phyloP scores from a whole-genome alignment of 352 stramenopile species.

The Phytophthora pistaciae region DNA sequence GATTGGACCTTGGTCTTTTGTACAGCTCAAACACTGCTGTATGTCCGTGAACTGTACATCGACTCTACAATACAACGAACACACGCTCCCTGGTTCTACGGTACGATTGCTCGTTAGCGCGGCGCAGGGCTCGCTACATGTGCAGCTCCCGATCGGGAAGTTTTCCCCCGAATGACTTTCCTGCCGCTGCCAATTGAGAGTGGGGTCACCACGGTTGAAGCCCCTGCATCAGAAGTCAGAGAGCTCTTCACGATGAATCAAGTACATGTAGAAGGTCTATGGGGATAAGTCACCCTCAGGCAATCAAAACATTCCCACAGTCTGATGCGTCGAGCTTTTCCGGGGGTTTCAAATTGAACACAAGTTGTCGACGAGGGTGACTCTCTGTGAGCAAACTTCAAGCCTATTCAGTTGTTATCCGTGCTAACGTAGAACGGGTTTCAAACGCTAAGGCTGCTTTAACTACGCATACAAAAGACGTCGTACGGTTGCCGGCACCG shows the following conservation, averaged over 20 bases:
- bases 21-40: background rate
- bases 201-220: constrained; percentile 1
- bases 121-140: too few species aligned
- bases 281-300: background rate
- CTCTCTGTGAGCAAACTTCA: constrained; percentile 11
- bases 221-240: constrained; percentile 6
- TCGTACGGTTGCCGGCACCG: constrained; percentile 1
- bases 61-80: background rate
- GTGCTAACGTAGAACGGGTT: background rate
- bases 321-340: constrained; percentile 12
- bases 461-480: constrained; percentile 24
- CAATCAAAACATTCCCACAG: background rate
- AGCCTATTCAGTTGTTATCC: constrained; percentile 16
- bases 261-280: background rate
- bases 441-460: constrained; percentile 10
- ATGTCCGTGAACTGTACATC: background rate
- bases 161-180: background rate
- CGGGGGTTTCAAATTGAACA: constrained; percentile 5
- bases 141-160: background rate
- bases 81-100: too few species aligned
- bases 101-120: too few species aligned
- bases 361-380: background rate
- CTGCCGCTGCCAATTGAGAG: background rate
- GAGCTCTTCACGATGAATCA: constrained; percentile 1
- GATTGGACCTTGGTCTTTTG: background rate